Base-by-base conservation (phyloP, 192 early-diverging fungal species). In the Piromyces sp. region DNA sequence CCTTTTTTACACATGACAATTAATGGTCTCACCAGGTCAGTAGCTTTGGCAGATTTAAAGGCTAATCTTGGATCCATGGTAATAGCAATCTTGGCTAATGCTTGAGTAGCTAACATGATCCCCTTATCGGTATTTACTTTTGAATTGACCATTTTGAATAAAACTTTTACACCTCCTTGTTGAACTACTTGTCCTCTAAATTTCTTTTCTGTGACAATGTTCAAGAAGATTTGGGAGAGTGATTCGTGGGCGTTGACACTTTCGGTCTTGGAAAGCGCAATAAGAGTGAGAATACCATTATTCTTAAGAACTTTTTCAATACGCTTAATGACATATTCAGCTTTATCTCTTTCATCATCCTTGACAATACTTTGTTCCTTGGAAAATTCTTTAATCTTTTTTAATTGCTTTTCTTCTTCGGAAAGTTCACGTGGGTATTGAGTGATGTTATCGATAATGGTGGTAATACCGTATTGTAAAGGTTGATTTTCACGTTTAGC, bases 21-120 rank as follows among this genome's bases (percentile, higher is more conserved):
- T 0, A 95, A 86, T 0, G 94, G 94, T 26, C 92, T 88, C 31
- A 96, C 90, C 7, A 97, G 84, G 9, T 82, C 82, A 19, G 81
- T 28, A 28, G 40, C 40, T 37, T 86, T 83, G 30, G 92, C 87
- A 31, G 90, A 89, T 58, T 88, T 87, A 88, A 97, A 98, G 11
- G 95, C 96, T 30, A 97, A 82, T 51, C 93, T 87, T 12, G 97
- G 97, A 78, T 97, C 92, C 42, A 94, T 90, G 2, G 96, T 95
- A 80, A 98, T 96, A 28, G 94, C 94, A n/a, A 97, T 88, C 82
- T 96, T 97, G 19, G 97, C 97, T 78, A 98, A 85, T 5, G 95
- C 93, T 80, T 96, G 95, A 5, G 93, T 89, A 6, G 94, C 92
- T 26, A 89, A 78, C 3, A 84, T 81, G 79, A 82, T 81, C 19